phyloP scores from a whole-genome alignment of 2,329 filamentous ascomycete species.

The Aspergillus fijiensis region DNA sequence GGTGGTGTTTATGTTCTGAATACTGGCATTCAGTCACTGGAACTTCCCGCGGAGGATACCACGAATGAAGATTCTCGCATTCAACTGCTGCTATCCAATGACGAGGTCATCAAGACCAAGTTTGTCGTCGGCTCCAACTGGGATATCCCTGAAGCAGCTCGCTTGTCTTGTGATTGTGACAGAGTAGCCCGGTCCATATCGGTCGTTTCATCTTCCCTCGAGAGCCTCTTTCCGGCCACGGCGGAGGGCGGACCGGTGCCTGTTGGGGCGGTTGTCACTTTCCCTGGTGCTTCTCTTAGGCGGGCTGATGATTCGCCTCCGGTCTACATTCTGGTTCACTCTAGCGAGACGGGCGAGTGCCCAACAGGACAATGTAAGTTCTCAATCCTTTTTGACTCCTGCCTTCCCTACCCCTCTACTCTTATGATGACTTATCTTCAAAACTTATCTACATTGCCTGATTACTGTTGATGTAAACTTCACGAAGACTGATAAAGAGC shows the following conservation, averaged over 20 bases:
- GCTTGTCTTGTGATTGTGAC: slow-evolving; percentile 26
- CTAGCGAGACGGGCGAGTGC: slow-evolving; percentile 90
- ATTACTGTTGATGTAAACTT: slow-evolving; percentile 78
- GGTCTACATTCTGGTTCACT: slow-evolving; percentile 69
- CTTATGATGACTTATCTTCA: slow-evolving; percentile 75
- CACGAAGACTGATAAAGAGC: slow-evolving; percentile 71
- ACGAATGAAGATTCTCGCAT: slow-evolving; percentile 23
- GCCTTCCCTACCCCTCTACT: slow-evolving; percentile 31
- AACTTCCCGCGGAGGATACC: slow-evolving; percentile 12
- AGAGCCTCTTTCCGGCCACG: slow-evolving; percentile 65
- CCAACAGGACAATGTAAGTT: slow-evolving; percentile 85
- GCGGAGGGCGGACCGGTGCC: slow-evolving; percentile 75
- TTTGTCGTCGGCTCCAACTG: slow-evolving; percentile 39
- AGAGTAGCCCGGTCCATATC: slow-evolving; percentile 63
- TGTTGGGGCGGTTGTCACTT: slow-evolving; percentile 58
- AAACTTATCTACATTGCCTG: slow-evolving; percentile 99
- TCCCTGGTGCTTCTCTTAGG: slow-evolving; percentile 34
- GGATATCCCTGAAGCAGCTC: slow-evolving; percentile 33
- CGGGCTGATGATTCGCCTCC: slow-evolving; percentile 42
- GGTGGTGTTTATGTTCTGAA: slow-evolving; percentile 87
- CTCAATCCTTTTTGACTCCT: slow-evolving; percentile 14
- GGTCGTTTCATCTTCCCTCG: slow-evolving; percentile 66
- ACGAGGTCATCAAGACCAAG: slow-evolving; percentile 38
- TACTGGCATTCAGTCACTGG: slow-evolving; percentile 57
- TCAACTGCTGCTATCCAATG: slow-evolving; percentile 36